A percentile compares a stretch with the other conserved stretches of the same genome.
Conservation (phyloP, 1,284 basidiomycete genomes). For the Flammula alnicola region DNA sequence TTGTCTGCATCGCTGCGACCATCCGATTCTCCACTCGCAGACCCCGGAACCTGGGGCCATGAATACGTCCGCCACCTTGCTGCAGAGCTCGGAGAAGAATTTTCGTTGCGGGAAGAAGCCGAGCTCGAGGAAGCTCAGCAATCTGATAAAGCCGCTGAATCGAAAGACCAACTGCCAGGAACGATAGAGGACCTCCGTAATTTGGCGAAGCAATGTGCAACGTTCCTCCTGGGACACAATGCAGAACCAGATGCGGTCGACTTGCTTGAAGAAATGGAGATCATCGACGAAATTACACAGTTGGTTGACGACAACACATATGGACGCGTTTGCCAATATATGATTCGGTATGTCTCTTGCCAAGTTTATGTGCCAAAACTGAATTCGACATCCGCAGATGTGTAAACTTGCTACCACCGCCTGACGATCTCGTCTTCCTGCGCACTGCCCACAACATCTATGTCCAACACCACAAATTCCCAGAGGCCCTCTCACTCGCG, state of each 20-base stretch:
- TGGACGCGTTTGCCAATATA: slow-evolving; percentile 94
- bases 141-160: slow-evolving; percentile 21
- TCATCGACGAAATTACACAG: slow-evolving; percentile 78
- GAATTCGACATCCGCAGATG: too few relatives aligned
- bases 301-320: slow-evolving; percentile 91
- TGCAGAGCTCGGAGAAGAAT: slow-evolving; percentile 96
- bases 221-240: slow-evolving; percentile 93
- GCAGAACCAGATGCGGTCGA: slow-evolving; percentile 99
- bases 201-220: slow-evolving; percentile 87
- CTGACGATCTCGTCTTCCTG: slow-evolving; percentile 92
- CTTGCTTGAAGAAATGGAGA: slow-evolving; percentile 93
- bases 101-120: slow-evolving; percentile 60
- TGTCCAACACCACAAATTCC: slow-evolving; percentile 85
- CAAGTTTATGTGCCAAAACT: too few relatives aligned
- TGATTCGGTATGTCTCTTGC: too few relatives aligned
- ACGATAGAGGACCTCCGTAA: slow-evolving; percentile 75
- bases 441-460: slow-evolving; percentile 92
- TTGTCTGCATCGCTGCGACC: slow-evolving; percentile 77
- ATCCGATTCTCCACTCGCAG: slow-evolving; percentile 68
- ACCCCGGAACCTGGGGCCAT: slow-evolving; percentile 97
- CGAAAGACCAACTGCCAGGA: slow-evolving; percentile 45
- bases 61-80: slow-evolving; percentile 99
- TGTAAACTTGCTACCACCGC: slow-evolving; percentile 90
- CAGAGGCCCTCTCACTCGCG: slow-evolving; percentile 89
- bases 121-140: slow-evolving; percentile 33